These are phyloP conservation scores for Peronospora belbahrii DNA, from an alignment of 352 stramenopile species.

Conservation along the genomic window DNA sequence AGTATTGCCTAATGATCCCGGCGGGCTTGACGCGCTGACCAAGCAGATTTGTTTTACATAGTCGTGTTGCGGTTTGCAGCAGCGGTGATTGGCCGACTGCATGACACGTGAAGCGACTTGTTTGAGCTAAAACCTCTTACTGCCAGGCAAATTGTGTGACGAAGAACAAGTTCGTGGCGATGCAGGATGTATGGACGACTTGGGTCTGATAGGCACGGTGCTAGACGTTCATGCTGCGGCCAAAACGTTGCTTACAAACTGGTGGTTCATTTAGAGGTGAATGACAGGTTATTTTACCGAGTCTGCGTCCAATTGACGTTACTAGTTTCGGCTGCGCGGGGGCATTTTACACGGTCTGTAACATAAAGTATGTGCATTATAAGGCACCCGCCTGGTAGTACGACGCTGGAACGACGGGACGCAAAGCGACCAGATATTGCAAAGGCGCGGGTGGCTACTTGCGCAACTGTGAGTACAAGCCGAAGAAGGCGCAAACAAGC, in stretches of 20 bases:
- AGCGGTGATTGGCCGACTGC: conserved; percentile 76
- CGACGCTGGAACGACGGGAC: conserved; percentile 85
- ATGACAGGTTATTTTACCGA: no score
- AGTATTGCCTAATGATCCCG: neutral
- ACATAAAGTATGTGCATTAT: conserved; percentile 56
- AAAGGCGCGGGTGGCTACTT: conserved; percentile 86
- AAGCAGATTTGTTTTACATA: conserved; percentile 87
- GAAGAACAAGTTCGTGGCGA: conserved; percentile 85
- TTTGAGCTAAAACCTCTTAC: conserved; percentile 79
- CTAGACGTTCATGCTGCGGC: conserved; percentile 84
- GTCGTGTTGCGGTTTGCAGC: conserved; percentile 64
- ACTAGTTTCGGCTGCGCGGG: conserved; percentile 74
- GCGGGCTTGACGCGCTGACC: conserved; percentile 37
- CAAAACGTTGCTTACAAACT: conserved; percentile 48
- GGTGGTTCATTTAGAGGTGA: no score
- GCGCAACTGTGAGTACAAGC: conserved; percentile 90
- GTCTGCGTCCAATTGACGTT: conserved; percentile 83
- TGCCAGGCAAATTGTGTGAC: conserved; percentile 87
- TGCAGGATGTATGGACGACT: conserved; percentile 90
- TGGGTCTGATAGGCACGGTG: conserved; percentile 88
- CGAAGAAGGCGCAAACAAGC: conserved; percentile 87
- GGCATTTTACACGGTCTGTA: conserved; percentile 85
- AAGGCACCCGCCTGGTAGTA: conserved; percentile 71
- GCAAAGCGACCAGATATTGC: conserved; percentile 76
- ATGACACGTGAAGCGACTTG: conserved; percentile 81